A percentile compares a stretch with the other conserved stretches of the same genome.
Conservation (phyloP, 768 basidiomycete species). For the Gautieria morchelliformis region DNA sequence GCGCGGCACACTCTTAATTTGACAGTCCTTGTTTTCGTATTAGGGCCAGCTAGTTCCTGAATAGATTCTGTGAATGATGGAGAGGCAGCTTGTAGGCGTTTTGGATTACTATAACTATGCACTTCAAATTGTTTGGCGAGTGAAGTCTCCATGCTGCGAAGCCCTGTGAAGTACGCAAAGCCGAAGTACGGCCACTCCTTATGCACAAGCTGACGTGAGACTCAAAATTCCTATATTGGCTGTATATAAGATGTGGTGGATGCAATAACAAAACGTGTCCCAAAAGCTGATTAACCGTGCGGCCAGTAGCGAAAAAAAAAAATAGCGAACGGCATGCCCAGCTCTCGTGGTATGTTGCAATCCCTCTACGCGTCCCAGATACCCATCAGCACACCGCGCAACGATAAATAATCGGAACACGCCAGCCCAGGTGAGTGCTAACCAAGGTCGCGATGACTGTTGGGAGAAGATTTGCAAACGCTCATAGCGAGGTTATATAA, state of each 20-base stretch:
- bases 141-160: too few relatives aligned
- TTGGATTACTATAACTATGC: too few relatives aligned
- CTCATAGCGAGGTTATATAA: background rate
- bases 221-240: too few relatives aligned
- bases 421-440: background rate
- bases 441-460: conserved; percentile 3
- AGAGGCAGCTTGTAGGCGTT: too few relatives aligned
- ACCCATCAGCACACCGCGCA: conserved; percentile 3
- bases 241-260: background rate
- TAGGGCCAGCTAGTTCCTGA: too few relatives aligned
- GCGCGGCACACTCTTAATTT: too few relatives aligned
- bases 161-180: too few relatives aligned
- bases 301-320: background rate
- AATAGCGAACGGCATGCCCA: conserved; percentile 7
- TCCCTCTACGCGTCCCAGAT: conserved; percentile 1
- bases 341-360: background rate
- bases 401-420: background rate
- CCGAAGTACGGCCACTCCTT: too few relatives aligned
- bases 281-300: conserved; percentile 5
- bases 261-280: background rate
- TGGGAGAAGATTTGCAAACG: background rate
- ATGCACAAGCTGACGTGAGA: too few relatives aligned
- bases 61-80: too few relatives aligned
- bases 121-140: too few relatives aligned
- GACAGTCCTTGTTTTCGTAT: too few relatives aligned